Evolutionary conservation across 164 flowering plant species (phyloP).

Genomic region (Magnolia changhungtana): DNA sequence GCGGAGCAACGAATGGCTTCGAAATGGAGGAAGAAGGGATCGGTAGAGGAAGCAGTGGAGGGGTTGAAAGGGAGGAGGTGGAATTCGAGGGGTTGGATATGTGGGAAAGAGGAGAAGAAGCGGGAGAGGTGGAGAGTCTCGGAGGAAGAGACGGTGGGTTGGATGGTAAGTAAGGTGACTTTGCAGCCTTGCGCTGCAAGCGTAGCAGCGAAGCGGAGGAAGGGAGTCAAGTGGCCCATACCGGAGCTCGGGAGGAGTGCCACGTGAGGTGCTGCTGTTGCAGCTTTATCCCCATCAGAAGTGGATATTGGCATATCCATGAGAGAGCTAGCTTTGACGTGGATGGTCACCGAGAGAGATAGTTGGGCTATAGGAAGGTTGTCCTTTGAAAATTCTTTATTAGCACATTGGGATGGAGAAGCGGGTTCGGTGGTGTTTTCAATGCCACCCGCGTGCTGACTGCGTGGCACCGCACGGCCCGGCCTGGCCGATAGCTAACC

Average conservation of each 20-base stretch:
- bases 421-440: too few species aligned
- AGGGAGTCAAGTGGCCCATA: conserved; percentile 38
- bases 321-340: too few species aligned
- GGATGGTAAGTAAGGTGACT: conserved; percentile 16
- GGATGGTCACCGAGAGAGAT: too few species aligned
- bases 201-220: conserved; percentile 21
- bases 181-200: conserved; percentile 12
- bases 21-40: conserved; percentile 42
- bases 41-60: conserved; percentile 11
- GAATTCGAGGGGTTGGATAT: conserved; percentile 13
- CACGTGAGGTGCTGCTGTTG: conserved; percentile 18
- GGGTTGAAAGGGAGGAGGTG: conserved; percentile 20
- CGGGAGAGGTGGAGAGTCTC: conserved; percentile 14
- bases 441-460: too few species aligned
- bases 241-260: conserved; percentile 38
- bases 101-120: conserved; percentile 20
- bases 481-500: too few species aligned
- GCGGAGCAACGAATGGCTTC: conserved; percentile 36
- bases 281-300: too few species aligned
- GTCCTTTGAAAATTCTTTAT: too few species aligned
- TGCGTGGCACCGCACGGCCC: too few species aligned
- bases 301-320: too few species aligned
- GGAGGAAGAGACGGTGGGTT: conserved; percentile 21
- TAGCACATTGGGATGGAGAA: too few species aligned
- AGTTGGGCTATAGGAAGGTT: too few species aligned